Base-by-base conservation (phyloP, 2,329 filamentous ascomycete genomes). In the Xylariaceae sp. region DNA sequence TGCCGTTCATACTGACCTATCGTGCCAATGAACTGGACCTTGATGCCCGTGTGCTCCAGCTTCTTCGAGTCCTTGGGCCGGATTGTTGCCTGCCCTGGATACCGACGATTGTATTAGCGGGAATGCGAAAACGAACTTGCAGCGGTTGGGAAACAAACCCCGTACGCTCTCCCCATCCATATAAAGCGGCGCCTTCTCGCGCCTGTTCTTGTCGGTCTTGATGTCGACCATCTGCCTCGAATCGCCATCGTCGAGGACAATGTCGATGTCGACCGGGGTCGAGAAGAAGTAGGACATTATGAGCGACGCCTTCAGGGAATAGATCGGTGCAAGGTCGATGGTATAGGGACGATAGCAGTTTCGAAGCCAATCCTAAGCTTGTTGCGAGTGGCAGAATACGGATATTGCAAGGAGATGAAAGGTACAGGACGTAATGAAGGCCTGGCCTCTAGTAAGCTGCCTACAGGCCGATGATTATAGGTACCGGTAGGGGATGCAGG, bases 21-120 rank as follows among this genome's bases (percentile, higher is more conserved):
- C 59, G 92, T 95, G 70, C 94, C 94, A 67, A 99, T 96, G 77
- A 99, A 99, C 72, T 99, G 94, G 66, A 99, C 92, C 76, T 99
- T 99, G 81, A 99, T 96, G 65, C 94, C 94, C 10, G 92, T 97
- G 73, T 99, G 94, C 74, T 99, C 94, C 68, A 99, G 79, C 58
- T 94, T 84, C 80, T 97, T 97, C 69, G 94, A 94, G 79, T 99
- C 94, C 75, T 99, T 99, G 47, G 94, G 94, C 63, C 94, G 80
- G 63, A 99, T 86, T 7, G 94, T 99, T 57, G 99, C 92, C 88
- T 88, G 67, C 92, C 94, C 78, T 96, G 68, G 32, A 48, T 5
- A 30, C n/a, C 30, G 15, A 4, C 16, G 3, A 29, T 10, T 2
- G 18, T 2, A 15, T 60, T 39, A 57, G 49, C 22, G 19, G 47